A percentile compares a stretch with the other conserved stretches of the same genome.
Conservation (phyloP, 2,329 filamentous ascomycete species). For the Sclerotiophoma versabilis region DNA sequence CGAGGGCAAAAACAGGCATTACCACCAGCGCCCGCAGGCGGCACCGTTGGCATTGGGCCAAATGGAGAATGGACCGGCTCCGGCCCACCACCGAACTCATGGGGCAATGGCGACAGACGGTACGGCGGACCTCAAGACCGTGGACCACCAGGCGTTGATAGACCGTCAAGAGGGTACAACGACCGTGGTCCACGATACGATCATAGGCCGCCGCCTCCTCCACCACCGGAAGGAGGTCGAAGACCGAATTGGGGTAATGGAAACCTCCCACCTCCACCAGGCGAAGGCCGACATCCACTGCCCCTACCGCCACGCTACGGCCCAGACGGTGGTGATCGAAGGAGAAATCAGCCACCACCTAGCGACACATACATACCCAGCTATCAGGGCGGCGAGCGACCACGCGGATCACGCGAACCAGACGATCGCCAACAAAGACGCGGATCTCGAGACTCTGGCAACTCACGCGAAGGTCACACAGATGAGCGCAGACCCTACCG, state of each 20-base stretch:
- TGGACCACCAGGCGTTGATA: conserved; percentile 49
- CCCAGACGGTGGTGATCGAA: conserved; percentile 30
- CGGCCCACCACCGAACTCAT: conserved; percentile 45
- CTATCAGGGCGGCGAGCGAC: conserved; percentile 43
- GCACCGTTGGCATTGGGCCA: conserved; percentile 78
- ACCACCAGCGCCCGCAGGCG: conserved; percentile 90
- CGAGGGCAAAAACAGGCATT: conserved; percentile 83
- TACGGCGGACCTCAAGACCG: conserved; percentile 47
- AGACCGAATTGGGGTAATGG: conserved; percentile 44
- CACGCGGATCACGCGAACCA: conserved; percentile 44
- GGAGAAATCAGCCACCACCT: conserved; percentile 30
- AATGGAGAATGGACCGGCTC: conserved; percentile 66
- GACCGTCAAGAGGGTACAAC: conserved; percentile 37
- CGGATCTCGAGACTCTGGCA: conserved; percentile 44
- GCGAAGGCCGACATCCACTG: conserved; percentile 45
- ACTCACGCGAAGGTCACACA: conserved; percentile 42
- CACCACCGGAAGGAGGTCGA: conserved; percentile 45
- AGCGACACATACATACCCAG: conserved; percentile 56
- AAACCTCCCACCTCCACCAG: conserved; percentile 45
- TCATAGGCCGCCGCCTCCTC: conserved; percentile 37
- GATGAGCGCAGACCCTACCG: conserved; percentile 41
- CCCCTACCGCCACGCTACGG: conserved; percentile 46
- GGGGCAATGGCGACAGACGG: conserved; percentile 46
- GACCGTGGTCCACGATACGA: conserved; percentile 43
- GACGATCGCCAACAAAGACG: conserved; percentile 42